These are phyloP conservation scores for Talaromyces adpressus DNA, from an alignment of 495 filamentous ascomycete genomes.

Conservation along the genomic window DNA sequence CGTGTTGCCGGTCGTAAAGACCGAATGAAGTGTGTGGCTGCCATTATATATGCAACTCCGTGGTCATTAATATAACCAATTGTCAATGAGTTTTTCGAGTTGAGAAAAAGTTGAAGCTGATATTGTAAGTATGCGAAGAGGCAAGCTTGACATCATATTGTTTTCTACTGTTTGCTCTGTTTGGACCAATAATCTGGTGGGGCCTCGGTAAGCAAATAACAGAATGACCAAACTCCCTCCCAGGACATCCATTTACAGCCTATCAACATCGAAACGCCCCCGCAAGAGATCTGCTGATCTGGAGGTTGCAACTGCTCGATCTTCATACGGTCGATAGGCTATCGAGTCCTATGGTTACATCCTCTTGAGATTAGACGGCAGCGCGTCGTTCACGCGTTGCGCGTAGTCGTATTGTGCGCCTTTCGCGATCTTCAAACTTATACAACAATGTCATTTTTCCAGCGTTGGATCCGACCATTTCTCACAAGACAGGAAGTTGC, in stretches of 20 bases:
- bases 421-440: neutral
- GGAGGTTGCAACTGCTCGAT: neutral
- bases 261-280: neutral
- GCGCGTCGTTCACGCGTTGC: neutral
- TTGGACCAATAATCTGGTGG: neutral
- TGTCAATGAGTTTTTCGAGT: neutral
- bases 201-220: neutral
- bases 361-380: neutral
- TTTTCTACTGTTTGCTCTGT: constrained; percentile 3
- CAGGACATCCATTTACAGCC: neutral
- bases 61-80: neutral
- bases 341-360: neutral
- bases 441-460: neutral
- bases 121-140: neutral
- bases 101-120: neutral
- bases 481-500: neutral
- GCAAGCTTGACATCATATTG: constrained; percentile 5
- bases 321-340: neutral
- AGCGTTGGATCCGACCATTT: neutral
- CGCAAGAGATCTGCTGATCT: neutral
- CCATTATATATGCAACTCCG: neutral
- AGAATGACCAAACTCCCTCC: neutral
- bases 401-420: neutral
- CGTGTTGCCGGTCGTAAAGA: neutral
- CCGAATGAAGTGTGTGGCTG: neutral